phyloP scores from a whole-genome alignment of 2,329 filamentous ascomycete species.

The Trichoderma sp. region DNA sequence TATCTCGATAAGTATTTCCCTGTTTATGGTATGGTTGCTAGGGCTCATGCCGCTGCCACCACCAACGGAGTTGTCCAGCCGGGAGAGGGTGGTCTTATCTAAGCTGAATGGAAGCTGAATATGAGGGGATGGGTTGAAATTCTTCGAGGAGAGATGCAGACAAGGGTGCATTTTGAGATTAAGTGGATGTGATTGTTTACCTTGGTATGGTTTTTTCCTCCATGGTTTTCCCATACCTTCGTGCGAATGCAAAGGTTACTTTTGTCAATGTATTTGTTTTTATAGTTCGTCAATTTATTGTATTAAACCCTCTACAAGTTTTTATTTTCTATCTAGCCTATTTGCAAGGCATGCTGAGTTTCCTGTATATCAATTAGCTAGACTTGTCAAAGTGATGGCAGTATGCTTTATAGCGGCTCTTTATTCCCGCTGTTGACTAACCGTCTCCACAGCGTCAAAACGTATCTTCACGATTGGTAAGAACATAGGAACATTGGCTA shows the following conservation, averaged over 20 bases:
- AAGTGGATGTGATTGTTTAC: neutral
- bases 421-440: neutral
- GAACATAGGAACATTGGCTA: neutral
- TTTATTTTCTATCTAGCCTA: neutral
- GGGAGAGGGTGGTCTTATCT: conserved; percentile 17
- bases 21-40: conserved; percentile 65
- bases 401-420: neutral
- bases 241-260: conserved; percentile 11
- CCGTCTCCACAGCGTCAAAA: neutral
- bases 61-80: conserved; percentile 15
- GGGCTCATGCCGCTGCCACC: conserved; percentile 37
- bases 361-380: neutral
- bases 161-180: neutral
- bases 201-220: conserved; percentile 8
- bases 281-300: neutral
- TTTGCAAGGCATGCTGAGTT: neutral
- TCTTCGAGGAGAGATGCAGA: neutral
- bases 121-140: neutral
- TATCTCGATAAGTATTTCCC: conserved; percentile 68
- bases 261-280: neutral
- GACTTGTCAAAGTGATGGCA: neutral
- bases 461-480: neutral
- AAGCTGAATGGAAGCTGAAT: too few relatives aligned
- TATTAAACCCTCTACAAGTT: neutral
- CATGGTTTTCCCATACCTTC: neutral